A percentile compares a stretch with the other conserved stretches of the same genome.
Evolutionary conservation across 1,284 basidiomycete species (phyloP).

Genomic region (Cryptococcus sp.): DNA sequence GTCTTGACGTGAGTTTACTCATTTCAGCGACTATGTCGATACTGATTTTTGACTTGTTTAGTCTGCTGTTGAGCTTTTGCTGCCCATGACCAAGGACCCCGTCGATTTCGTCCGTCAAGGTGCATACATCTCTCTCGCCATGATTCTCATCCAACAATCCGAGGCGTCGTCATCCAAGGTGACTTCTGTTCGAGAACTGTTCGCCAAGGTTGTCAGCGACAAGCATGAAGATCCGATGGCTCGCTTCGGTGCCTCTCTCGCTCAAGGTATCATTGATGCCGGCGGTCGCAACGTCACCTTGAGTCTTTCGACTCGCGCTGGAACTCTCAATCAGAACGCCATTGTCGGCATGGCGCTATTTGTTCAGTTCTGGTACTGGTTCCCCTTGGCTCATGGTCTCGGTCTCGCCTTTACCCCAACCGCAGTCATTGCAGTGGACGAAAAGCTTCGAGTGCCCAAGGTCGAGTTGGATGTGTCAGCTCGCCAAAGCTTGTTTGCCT

Average conservation of each 20-base stretch:
- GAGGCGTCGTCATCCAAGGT: conserved; percentile 82
- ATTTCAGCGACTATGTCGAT: neutral
- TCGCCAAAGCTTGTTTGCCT: conserved; percentile 83
- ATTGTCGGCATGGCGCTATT: conserved; percentile 95
- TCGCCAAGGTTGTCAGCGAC: conserved; percentile 83
- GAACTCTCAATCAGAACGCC: conserved; percentile 81
- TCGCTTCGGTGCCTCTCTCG: conserved; percentile 89
- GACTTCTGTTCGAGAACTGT: conserved; percentile 74
- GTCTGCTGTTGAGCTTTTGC: conserved; percentile 91
- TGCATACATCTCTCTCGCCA: conserved; percentile 90
- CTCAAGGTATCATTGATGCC: conserved; percentile 93
- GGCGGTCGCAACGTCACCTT: conserved; percentile 94
- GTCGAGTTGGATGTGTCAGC: conserved; percentile 88
- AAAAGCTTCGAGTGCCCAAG: conserved; percentile 82
- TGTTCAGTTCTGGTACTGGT: conserved; percentile 99
- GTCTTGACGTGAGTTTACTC: conserved; percentile 65
- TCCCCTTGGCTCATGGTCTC: conserved; percentile 90
- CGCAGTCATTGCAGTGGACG: conserved; percentile 85
- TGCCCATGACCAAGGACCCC: conserved; percentile 94
- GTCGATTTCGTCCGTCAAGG: conserved; percentile 97
- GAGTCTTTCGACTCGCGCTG: conserved; percentile 84
- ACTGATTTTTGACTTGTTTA: conserved; percentile 21
- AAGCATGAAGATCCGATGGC: conserved; percentile 98
- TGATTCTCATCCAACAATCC: conserved; percentile 93
- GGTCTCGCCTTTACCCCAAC: conserved; percentile 91